Evolutionary conservation across 768 basidiomycete species (phyloP).

Genomic region (Hemileccinum impolitum): DNA sequence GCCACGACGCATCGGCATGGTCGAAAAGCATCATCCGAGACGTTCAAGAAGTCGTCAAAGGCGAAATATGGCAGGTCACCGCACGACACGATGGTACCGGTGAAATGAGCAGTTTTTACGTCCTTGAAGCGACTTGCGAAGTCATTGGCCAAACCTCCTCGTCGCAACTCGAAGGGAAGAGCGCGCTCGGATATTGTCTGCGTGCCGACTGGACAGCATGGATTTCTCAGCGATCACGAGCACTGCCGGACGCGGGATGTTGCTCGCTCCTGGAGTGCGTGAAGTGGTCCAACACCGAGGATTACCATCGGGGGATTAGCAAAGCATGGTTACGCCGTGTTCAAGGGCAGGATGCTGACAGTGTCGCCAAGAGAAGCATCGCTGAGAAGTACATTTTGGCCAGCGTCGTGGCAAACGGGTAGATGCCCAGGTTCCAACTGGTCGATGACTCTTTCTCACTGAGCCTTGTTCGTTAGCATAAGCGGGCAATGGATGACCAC

Average conservation of each 20-base stretch:
- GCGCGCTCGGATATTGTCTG: slow-evolving; percentile 18
- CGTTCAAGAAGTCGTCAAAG: slow-evolving; percentile 48
- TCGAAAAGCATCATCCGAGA: slow-evolving; percentile 40
- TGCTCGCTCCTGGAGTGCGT: slow-evolving; percentile 35
- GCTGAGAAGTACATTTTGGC: slow-evolving; percentile 67
- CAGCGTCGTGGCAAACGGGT: slow-evolving; percentile 73
- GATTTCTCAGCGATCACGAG: slow-evolving; percentile 32
- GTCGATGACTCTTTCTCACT: neutral
- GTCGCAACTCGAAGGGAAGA: neutral
- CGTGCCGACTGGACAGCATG: slow-evolving; percentile 70
- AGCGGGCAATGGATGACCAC: slow-evolving; percentile 69
- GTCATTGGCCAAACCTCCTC: slow-evolving; percentile 48
- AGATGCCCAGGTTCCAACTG: neutral
- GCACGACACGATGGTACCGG: slow-evolving; percentile 19
- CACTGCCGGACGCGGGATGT: neutral
- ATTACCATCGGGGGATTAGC: slow-evolving; percentile 67
- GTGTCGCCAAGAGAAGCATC: slow-evolving; percentile 41
- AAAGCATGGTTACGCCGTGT: slow-evolving; percentile 56
- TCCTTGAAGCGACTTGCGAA: slow-evolving; percentile 72
- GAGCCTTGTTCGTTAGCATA: slow-evolving; percentile 40
- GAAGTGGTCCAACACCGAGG: slow-evolving; percentile 68
- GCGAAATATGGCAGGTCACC: slow-evolving; percentile 61
- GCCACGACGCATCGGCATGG: slow-evolving; percentile 33
- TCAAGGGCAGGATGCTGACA: slow-evolving; percentile 40
- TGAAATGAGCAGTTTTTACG: slow-evolving; percentile 41